Evolutionary conservation across 2,329 filamentous ascomycete species (phyloP).

Genomic region (Hypoxylon sp.): DNA sequence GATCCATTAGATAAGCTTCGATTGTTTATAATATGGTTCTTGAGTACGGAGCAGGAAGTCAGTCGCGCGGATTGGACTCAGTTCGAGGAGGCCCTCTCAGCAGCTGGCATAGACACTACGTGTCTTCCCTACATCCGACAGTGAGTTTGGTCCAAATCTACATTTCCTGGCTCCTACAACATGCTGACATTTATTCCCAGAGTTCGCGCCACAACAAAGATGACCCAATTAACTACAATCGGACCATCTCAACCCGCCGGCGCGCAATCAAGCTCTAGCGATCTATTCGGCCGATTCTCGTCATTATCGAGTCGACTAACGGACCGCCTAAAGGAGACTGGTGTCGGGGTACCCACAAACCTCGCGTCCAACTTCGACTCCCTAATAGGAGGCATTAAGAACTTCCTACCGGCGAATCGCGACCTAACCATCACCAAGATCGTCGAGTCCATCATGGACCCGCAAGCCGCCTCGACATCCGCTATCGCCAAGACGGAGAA

Average conservation of each 20-base stretch:
- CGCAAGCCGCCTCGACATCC: constrained; percentile 86
- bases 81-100: constrained; percentile 86
- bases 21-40: constrained; percentile 96
- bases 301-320: constrained; percentile 93
- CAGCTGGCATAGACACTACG: constrained; percentile 81
- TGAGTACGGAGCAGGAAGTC: constrained; percentile 93
- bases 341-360: constrained; percentile 78
- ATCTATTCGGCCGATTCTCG: constrained; percentile 94
- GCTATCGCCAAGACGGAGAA: constrained; percentile 97
- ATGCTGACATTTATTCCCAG: constrained; percentile 57
- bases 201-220: constrained; percentile 93
- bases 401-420: constrained; percentile 95
- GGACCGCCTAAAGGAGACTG: constrained; percentile 92
- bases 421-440: constrained; percentile 98
- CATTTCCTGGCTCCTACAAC: neutral
- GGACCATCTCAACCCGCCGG: constrained; percentile 77
- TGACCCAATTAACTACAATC: constrained; percentile 96
- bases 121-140: constrained; percentile 89
- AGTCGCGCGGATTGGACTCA: constrained; percentile 84
- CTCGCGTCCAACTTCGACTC: constrained; percentile 88
- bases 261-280: constrained; percentile 74
- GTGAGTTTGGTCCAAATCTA: constrained; percentile 63
- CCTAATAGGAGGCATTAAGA: constrained; percentile 95
- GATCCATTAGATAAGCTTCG: constrained; percentile 91
- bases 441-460: constrained; percentile 98